phyloP scores from a whole-genome alignment of 352 stramenopile species.

The Pythium vanterpoolii region DNA sequence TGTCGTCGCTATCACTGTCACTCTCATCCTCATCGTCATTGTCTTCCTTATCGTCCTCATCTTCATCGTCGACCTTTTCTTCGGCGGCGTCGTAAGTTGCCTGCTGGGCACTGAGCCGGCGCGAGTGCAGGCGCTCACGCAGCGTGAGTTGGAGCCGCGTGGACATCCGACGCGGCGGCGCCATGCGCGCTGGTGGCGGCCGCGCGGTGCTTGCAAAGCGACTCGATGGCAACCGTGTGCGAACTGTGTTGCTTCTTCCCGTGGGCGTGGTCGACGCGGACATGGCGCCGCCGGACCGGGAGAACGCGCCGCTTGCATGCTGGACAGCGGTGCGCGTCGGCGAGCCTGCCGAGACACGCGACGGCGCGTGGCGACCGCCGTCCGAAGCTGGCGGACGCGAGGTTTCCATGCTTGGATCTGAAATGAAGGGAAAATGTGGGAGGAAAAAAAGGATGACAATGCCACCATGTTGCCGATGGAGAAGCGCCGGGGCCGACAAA shows the following conservation, averaged over 20 bases:
- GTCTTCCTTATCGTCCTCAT: neutral
- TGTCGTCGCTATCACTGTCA: neutral
- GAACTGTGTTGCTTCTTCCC: neutral
- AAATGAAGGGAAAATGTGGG: too few relatives aligned
- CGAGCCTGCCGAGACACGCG: neutral
- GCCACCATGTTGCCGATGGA: too few relatives aligned
- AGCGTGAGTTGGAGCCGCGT: constrained; percentile 25
- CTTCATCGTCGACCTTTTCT: neutral
- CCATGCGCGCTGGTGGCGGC: neutral
- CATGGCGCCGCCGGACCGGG: neutral
- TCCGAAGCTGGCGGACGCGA: neutral
- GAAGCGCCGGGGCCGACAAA: too few relatives aligned
- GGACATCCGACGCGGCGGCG: constrained; percentile 20
- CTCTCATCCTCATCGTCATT: neutral
- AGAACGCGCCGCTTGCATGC: neutral
- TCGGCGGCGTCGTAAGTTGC: neutral
- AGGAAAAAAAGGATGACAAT: neutral
- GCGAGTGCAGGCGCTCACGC: constrained; percentile 13
- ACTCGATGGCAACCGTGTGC: neutral
- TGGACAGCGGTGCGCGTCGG: neutral
- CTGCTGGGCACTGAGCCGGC: neutral
- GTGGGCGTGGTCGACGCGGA: constrained; percentile 1
- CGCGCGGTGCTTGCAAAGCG: neutral
- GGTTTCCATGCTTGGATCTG: neutral
- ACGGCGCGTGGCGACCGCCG: neutral